Conservation (phyloP, 2,329 filamentous ascomycete species). For the Penicillium concentricum region DNA sequence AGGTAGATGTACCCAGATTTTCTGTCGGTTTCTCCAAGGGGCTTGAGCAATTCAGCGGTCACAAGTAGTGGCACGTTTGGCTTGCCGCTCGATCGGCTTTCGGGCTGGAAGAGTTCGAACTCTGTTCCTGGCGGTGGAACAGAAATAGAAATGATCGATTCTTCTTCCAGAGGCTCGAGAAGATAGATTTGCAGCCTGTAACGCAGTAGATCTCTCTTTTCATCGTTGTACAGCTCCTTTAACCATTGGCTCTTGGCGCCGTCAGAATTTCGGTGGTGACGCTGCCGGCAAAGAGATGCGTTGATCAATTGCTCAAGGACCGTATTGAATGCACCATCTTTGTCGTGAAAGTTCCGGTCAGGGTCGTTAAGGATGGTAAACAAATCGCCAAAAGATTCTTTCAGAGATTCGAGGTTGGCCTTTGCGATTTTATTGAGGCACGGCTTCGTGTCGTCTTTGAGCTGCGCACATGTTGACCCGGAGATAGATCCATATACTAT, state of each 20-base stretch:
- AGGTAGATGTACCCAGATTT: background rate
- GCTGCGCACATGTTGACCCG: background rate
- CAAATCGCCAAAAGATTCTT: background rate
- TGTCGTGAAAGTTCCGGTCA: background rate
- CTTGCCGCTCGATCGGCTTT: background rate
- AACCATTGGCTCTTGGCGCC: background rate
- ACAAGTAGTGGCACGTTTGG: background rate
- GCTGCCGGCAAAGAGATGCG: background rate
- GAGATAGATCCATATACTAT: background rate
- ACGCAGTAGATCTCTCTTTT: background rate
- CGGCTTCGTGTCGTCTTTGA: background rate
- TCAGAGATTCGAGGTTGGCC: background rate
- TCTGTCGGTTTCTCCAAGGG: background rate
- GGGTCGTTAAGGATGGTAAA: background rate
- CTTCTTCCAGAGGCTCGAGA: background rate
- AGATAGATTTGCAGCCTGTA: background rate
- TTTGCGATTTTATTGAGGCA: background rate
- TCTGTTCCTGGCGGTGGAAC: background rate
- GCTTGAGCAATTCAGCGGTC: background rate
- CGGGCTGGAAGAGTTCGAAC: background rate
- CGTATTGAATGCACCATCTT: background rate
- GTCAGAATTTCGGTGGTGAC: background rate
- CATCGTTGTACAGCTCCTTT: background rate
- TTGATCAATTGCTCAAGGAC: background rate
- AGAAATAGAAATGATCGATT: background rate